These are phyloP conservation scores for Hibiscus mutabilis DNA, from an alignment of 345 rosid genomes.

Conservation along the genomic window DNA sequence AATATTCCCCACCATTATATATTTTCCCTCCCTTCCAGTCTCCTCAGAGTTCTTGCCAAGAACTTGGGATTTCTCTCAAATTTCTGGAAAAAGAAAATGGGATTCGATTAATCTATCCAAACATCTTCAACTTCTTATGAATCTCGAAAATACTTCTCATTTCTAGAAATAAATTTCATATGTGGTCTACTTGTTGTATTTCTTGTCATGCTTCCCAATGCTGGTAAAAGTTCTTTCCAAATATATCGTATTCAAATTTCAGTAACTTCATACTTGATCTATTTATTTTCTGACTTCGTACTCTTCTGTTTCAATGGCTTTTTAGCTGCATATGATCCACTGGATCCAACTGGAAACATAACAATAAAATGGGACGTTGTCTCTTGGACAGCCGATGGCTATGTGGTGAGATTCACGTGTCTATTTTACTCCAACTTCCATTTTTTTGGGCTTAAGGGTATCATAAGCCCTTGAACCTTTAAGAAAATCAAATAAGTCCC, in stretches of 20 bases:
- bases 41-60: conserved; percentile 10
- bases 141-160: neutral
- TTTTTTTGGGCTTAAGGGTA: too few relatives aligned
- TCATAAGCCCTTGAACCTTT: too few relatives aligned
- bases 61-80: neutral
- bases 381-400: conserved; percentile 76
- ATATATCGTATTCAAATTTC: neutral
- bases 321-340: conserved; percentile 61
- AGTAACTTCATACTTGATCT: neutral
- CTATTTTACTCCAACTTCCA: neutral
- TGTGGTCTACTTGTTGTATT: conserved; percentile 19
- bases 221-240: conserved; percentile 27
- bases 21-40: neutral
- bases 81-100: conserved; percentile 19
- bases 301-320: neutral
- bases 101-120: neutral
- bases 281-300: neutral
- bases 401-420: conserved; percentile 40
- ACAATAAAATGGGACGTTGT: conserved; percentile 79
- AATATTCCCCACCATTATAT: conserved; percentile 10
- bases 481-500: too few relatives aligned
- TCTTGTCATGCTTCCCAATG: conserved; percentile 23
- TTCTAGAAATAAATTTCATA: conserved; percentile 20
- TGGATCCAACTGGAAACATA: conserved; percentile 72
- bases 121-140: neutral